Percentiles rank a stretch among this genome's conserved stretches.
These are phyloP conservation scores for Gossypium raimondii DNA, from an alignment of 345 rosid species.

Conservation along the genomic window DNA sequence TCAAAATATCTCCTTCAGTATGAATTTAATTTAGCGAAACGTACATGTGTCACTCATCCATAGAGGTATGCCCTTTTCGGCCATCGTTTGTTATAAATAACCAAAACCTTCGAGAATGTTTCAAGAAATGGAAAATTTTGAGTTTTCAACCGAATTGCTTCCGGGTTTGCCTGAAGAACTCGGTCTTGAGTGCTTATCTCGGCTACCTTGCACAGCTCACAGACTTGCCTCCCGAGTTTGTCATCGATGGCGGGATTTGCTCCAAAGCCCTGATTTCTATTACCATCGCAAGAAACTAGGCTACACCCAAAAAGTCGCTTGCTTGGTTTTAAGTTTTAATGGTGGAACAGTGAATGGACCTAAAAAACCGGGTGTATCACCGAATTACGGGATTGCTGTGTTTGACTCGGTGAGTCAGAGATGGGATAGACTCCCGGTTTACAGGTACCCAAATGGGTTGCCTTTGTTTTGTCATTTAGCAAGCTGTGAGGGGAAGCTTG, in stretches of 20 bases:
- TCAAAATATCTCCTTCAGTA: neutral
- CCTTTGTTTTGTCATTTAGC: constrained; percentile 60
- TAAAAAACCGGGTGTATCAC: constrained; percentile 28
- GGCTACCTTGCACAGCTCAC: constrained; percentile 41
- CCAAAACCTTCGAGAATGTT: constrained; percentile 9
- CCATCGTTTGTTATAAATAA: neutral
- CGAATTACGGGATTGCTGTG: constrained; percentile 33
- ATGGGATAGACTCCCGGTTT: constrained; percentile 47
- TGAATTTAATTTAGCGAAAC: neutral
- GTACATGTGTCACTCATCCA: neutral
- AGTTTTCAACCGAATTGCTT: constrained; percentile 31
- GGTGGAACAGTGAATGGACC: neutral
- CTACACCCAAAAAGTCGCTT: constrained; percentile 41
- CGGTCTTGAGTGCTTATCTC: constrained; percentile 52
- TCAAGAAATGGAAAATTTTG: constrained; percentile 18
- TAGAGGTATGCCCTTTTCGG: neutral
- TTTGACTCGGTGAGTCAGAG: constrained; percentile 37
- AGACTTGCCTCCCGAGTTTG: constrained; percentile 44
- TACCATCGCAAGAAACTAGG: constrained; percentile 35
- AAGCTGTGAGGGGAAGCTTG: constrained; percentile 50
- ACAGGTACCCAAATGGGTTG: constrained; percentile 43
- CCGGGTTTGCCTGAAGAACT: constrained; percentile 51
- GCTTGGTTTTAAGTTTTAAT: constrained; percentile 41
- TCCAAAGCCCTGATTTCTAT: constrained; percentile 42
- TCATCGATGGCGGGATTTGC: constrained; percentile 45